Evolutionary conservation across 2,329 filamentous ascomycete genomes (phyloP).

Genomic region (Calonectria hawksworthii): DNA sequence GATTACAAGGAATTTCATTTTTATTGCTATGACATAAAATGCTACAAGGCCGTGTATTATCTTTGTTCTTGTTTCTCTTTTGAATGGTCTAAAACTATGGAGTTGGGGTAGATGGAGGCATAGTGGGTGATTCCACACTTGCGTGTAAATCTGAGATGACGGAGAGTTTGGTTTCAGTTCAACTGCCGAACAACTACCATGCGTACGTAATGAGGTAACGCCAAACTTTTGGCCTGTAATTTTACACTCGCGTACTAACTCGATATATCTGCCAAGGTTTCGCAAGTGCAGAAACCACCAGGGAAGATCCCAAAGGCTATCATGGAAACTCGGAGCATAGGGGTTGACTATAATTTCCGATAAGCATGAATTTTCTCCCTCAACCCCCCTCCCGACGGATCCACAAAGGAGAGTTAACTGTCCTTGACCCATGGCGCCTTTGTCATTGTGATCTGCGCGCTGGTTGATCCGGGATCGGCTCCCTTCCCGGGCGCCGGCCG

Average conservation of each 20-base stretch:
- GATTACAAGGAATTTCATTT: background rate
- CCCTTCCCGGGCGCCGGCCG: slow-evolving; percentile 37
- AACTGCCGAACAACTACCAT: background rate
- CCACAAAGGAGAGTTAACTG: slow-evolving; percentile 1
- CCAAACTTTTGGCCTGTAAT: background rate
- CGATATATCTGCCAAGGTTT: background rate
- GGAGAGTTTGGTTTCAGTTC: background rate
- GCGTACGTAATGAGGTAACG: background rate
- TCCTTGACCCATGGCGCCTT: slow-evolving; percentile 63
- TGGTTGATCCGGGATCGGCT: slow-evolving; percentile 48
- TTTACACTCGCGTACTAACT: background rate
- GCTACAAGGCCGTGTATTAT: background rate
- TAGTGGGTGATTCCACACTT: background rate
- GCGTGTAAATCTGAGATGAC: background rate
- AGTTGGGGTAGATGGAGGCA: background rate
- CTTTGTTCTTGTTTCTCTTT: background rate
- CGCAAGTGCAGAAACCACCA: background rate
- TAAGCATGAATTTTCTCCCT: background rate
- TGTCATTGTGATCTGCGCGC: slow-evolving; percentile 57
- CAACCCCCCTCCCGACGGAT: background rate
- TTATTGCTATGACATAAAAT: background rate
- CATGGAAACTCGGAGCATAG: background rate
- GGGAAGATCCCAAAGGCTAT: background rate
- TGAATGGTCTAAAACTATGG: background rate
- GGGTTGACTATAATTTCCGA: background rate